A percentile compares a stretch with the other conserved stretches of the same genome.
phyloP scores from a whole-genome alignment of 2,329 filamentous ascomycete genomes.

The Alternaria triticina region DNA sequence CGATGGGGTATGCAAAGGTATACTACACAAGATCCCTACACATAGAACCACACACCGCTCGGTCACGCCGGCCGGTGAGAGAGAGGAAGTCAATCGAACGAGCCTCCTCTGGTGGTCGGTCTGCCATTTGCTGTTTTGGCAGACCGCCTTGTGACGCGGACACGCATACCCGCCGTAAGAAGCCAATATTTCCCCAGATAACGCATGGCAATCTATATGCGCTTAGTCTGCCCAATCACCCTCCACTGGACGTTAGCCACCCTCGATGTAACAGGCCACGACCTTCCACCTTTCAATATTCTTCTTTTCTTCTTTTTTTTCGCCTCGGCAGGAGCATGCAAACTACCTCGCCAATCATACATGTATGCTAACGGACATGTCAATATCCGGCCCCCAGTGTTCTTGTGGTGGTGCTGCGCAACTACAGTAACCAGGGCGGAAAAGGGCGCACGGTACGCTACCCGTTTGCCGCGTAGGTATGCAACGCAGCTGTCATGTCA shows the following conservation, averaged over 20 bases:
- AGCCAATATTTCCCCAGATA: conserved; percentile 9
- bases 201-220: conserved; percentile 7
- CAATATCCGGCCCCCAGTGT: not conserved
- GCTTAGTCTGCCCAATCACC: conserved; percentile 3
- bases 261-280: not conserved
- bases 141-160: conserved; percentile 1
- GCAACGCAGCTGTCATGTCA: not conserved
- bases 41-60: conserved; percentile 2
- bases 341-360: not conserved
- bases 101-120: not conserved
- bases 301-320: not conserved
- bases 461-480: not conserved
- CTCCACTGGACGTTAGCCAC: not conserved
- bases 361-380: not conserved
- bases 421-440: not conserved
- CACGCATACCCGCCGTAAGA: not conserved
- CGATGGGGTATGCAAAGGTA: not conserved
- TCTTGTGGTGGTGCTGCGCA: not conserved
- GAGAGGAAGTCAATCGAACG: not conserved
- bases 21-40: conserved; percentile 5
- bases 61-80: not conserved
- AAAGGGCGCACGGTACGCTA: not conserved
- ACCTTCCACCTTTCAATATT: not conserved
- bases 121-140: not conserved
- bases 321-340: not conserved